Evolutionary conservation across 805 yeast species (phyloP).

Genomic region (Metschnikowia lunata): DNA sequence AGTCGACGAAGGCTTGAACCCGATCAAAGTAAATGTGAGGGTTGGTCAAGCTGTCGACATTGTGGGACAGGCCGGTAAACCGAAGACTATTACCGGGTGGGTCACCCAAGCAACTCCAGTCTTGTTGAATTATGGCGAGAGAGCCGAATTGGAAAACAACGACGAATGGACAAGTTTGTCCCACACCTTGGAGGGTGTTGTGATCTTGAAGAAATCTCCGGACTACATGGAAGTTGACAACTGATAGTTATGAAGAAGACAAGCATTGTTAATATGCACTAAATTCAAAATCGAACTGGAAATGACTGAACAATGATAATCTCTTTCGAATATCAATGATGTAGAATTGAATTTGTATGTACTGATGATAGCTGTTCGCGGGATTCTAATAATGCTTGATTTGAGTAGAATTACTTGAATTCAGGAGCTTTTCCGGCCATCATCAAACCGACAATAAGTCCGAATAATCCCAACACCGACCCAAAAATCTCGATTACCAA

Average conservation of each 20-base stretch:
- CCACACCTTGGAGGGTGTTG: slow-evolving; percentile 85
- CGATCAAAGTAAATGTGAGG: slow-evolving; percentile 91
- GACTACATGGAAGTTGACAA: slow-evolving; percentile 65
- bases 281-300: too few relatives aligned
- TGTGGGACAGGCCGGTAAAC: slow-evolving; percentile 99
- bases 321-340: not conserved
- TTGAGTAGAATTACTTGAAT: slow-evolving; percentile 47
- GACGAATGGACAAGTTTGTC: slow-evolving; percentile 86
- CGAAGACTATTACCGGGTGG: slow-evolving; percentile 99
- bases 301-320: not conserved
- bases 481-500: slow-evolving; percentile 97
- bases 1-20: slow-evolving; percentile 85
- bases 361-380: not conserved
- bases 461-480: slow-evolving; percentile 90
- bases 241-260: slow-evolving; percentile 6
- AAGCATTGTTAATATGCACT: too few relatives aligned
- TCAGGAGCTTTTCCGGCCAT: slow-evolving; percentile 96
- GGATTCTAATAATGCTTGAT: not conserved
- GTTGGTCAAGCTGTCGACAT: slow-evolving; percentile 99
- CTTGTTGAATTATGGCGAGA: slow-evolving; percentile 84
- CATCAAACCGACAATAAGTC: slow-evolving; percentile 91
- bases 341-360: slow-evolving; percentile 6
- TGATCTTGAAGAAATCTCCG: slow-evolving; percentile 86
- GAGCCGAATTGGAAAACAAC: slow-evolving; percentile 88
- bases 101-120: slow-evolving; percentile 98